These are phyloP conservation scores for Fusarium penzigii DNA, from an alignment of 2,329 filamentous ascomycete genomes.

Conservation along the genomic window DNA sequence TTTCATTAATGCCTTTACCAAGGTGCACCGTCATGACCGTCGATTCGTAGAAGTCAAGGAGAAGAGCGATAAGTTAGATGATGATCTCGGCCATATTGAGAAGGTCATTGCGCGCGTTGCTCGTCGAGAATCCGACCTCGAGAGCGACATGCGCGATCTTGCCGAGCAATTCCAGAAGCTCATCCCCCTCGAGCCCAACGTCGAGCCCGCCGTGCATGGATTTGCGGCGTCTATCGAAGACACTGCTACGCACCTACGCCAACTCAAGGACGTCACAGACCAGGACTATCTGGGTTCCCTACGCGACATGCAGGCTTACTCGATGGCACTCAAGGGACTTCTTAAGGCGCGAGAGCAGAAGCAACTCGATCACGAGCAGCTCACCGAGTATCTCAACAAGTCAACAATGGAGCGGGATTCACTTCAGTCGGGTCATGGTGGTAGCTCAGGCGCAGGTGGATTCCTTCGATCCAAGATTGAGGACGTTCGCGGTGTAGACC, in stretches of 20 bases:
- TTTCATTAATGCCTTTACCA: slow-evolving; percentile 96
- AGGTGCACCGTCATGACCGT: slow-evolving; percentile 91
- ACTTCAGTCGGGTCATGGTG: slow-evolving; percentile 62
- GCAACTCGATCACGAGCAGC: slow-evolving; percentile 93
- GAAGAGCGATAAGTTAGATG: slow-evolving; percentile 88
- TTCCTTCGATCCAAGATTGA: slow-evolving; percentile 95
- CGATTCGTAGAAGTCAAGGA: slow-evolving; percentile 94
- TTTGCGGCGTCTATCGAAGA: slow-evolving; percentile 88
- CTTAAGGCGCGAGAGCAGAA: slow-evolving; percentile 96
- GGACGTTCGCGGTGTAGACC: slow-evolving; percentile 94
- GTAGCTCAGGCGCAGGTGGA: slow-evolving; percentile 70
- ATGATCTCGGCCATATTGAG: slow-evolving; percentile 89
- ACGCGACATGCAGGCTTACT: slow-evolving; percentile 95
- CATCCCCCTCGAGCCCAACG: slow-evolving; percentile 82
- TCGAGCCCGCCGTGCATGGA: slow-evolving; percentile 78
- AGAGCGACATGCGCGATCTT: slow-evolving; percentile 84
- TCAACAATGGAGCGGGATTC: slow-evolving; percentile 83
- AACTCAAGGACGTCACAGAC: slow-evolving; percentile 88
- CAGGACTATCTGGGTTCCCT: slow-evolving; percentile 93
- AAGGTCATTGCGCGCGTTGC: slow-evolving; percentile 94
- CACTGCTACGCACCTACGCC: slow-evolving; percentile 74
- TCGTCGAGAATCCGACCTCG: slow-evolving; percentile 82
- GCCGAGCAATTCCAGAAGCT: slow-evolving; percentile 95
- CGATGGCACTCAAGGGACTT: slow-evolving; percentile 79
- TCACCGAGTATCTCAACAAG: slow-evolving; percentile 94